Base-by-base conservation (phyloP, 208 protist genomes). In the Herpetomonas samuelpessoai region DNA sequence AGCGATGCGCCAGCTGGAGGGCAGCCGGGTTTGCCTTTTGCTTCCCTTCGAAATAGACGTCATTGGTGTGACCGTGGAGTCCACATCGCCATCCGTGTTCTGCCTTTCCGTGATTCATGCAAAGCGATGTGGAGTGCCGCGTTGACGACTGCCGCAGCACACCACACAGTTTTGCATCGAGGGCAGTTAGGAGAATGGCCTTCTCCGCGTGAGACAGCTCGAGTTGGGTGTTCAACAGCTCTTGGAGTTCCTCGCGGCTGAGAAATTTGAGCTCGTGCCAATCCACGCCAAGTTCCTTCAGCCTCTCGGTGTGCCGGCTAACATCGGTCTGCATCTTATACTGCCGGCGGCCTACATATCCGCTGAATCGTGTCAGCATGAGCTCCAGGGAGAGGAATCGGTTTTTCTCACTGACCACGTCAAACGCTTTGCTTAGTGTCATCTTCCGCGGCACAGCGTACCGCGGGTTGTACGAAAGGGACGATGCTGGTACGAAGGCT, bases 11-110 rank as follows among this genome's bases (percentile, higher is more conserved):
- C 6, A 89, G 27, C 50, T 83, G 75, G 35, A 89, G 53, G 46
- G 68, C 69, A 19, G 82, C 76, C 31, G 85, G 72, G 61, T 92
- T 92, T 1, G 80, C 77, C 46, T 76, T 72, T 49, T 75, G 64
- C 64, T 96, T 94, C 14, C 83, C 87, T 57, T 96, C 87, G 76
- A 96, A 94, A 64, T 93, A 96, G 25, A 94, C 87, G 60, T 93
- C 85, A 67, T 81, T 89, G 0, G 79, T 84, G 67, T 96, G 91
- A 3, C 91, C 87, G 54, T 81, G 49, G 27, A 68, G 50, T 3
- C 91, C 91, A 53, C 91, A 96, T 24, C 91, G 79, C 91, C 91
- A 96, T 21, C 91, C 91, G 57, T 92, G 82, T 62, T 87, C 73
- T 4, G 54, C 56, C 12, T 76, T 51, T 14, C 91, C 91, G 3